A percentile compares a stretch with the other conserved stretches of the same genome.
phyloP scores from a whole-genome alignment of 2,329 filamentous ascomycete species.

The Cladosporium sp. region DNA sequence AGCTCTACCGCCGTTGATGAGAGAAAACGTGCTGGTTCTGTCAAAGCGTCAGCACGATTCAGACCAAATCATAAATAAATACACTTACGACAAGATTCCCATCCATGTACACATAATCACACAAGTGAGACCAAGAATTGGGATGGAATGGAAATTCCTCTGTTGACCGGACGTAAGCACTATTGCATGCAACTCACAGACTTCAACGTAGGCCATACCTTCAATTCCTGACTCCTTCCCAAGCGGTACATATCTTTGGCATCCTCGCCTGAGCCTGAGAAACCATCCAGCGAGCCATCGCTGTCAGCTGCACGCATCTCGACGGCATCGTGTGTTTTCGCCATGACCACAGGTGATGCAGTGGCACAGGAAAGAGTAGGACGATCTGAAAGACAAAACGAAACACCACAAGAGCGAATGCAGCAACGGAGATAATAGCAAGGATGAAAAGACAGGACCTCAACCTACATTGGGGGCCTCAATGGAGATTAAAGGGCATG shows the following conservation, averaged over 20 bases:
- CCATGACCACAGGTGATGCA: not conserved
- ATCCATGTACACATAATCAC: slow-evolving; percentile 22
- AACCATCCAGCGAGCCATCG: slow-evolving; percentile 1
- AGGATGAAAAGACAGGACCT: not conserved
- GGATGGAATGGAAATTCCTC: slow-evolving; percentile 20
- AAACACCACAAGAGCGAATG: not conserved
- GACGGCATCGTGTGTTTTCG: not conserved
- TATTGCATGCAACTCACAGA: not conserved
- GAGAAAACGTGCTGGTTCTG: slow-evolving; percentile 16
- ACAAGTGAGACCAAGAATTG: slow-evolving; percentile 20
- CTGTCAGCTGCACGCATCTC: slow-evolving; percentile 4
- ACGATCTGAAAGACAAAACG: not conserved
- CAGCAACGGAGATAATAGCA: not conserved
- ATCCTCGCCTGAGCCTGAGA: not conserved
- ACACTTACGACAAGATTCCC: slow-evolving; percentile 9
- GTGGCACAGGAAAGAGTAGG: not conserved
- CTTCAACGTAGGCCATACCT: not conserved
- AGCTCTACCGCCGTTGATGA: slow-evolving; percentile 36
- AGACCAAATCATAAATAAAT: not conserved
- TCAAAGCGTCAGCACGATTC: not conserved
- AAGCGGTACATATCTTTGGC: slow-evolving; percentile 31
- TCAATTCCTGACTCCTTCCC: slow-evolving; percentile 30
- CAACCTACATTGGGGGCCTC: not conserved
- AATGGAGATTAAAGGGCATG: not conserved
- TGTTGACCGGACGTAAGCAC: not conserved